These are phyloP conservation scores for Kwoniella shivajii DNA, from an alignment of 1,284 basidiomycete species.

Conservation along the genomic window DNA sequence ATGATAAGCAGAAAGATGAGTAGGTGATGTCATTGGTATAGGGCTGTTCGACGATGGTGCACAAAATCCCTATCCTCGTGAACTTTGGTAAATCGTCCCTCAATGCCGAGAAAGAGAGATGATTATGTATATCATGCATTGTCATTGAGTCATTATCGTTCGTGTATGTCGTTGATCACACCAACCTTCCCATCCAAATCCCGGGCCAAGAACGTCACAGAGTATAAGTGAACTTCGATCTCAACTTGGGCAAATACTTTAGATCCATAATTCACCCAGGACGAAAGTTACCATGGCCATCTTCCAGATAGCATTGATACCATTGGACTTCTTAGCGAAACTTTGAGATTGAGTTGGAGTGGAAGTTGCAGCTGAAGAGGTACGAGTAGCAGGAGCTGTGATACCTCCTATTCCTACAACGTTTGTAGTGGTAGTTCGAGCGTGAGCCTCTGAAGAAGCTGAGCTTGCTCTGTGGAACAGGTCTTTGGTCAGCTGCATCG, in stretches of 20 bases:
- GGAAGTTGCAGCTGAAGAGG: background rate
- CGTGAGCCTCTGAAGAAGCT: slow-evolving; percentile 8
- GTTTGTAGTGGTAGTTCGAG: slow-evolving; percentile 8
- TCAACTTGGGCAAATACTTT: background rate
- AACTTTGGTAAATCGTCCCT: too few species aligned
- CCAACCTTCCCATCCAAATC: too few species aligned
- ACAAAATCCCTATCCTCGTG: too few species aligned
- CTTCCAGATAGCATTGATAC: background rate
- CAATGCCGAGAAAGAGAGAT: background rate
- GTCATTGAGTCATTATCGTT: too few species aligned
- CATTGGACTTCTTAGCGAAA: background rate
- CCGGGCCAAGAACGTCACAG: too few species aligned
- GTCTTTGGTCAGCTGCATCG: background rate
- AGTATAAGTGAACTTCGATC: too few species aligned
- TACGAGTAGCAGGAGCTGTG: slow-evolving; percentile 3
- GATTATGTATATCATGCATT: background rate
- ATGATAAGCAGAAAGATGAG: slow-evolving; percentile 23
- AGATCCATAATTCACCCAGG: slow-evolving; percentile 12
- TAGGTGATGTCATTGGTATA: background rate
- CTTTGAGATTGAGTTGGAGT: slow-evolving; percentile 9
- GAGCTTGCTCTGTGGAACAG: slow-evolving; percentile 4
- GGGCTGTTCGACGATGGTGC: too few species aligned
- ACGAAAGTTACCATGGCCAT: slow-evolving; percentile 4
- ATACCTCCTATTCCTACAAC: slow-evolving; percentile 10
- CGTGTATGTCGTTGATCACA: too few species aligned